Base-by-base conservation (phyloP, 208 protist species). In the Wallacemonas sp. region DNA sequence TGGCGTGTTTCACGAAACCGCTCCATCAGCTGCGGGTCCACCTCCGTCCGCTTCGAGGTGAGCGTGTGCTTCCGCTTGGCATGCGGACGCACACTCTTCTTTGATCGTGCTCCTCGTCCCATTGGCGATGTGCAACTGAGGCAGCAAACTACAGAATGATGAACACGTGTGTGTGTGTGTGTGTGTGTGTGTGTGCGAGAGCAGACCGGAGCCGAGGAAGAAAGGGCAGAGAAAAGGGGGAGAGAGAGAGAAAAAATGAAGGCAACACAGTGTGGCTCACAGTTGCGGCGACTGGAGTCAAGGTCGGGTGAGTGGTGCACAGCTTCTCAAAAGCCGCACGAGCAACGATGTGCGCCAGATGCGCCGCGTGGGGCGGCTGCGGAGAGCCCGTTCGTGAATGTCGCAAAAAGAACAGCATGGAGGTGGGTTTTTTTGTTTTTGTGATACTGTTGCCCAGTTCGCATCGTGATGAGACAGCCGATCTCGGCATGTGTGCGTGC, bases 1-100 rank as follows among this genome's bases (percentile, higher is more conserved):
- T 96, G 91, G 7, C 82, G 80, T 18, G 91, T 96, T 68, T 76
- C 89, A 52, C 91, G 91, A 75, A 82, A 96, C 14, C 79, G 81
- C 74, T 93, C 87, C 46, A 94, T 59, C 29, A 96, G 77, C 38
- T 62, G 57, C 18, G 86, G 84, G 64, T 96, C 86, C 5, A 96
- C 91, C 71, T 81, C 78, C 38, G 77, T 61, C 29, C 82, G 73
- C 23, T 73, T 67, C 46, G 77, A 81, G 45, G 72, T 49, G n/a
- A 86, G 66, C 38, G 63, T 64, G 57, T 87, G 77, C 23, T 65
- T 64, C 39, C 59, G 42, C 62, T 85, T 91, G 14, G 50, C 70
- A 10, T 45, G 66, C 26, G 74, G 62, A 20, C 78, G 72, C 31
- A 65, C 42, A 49, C 75, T 86, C 32, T 82, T 79, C 66, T 91